Evolutionary conservation across 176 grass and related monocot species (phyloP).

Genomic region (Oryza rufipogon): DNA sequence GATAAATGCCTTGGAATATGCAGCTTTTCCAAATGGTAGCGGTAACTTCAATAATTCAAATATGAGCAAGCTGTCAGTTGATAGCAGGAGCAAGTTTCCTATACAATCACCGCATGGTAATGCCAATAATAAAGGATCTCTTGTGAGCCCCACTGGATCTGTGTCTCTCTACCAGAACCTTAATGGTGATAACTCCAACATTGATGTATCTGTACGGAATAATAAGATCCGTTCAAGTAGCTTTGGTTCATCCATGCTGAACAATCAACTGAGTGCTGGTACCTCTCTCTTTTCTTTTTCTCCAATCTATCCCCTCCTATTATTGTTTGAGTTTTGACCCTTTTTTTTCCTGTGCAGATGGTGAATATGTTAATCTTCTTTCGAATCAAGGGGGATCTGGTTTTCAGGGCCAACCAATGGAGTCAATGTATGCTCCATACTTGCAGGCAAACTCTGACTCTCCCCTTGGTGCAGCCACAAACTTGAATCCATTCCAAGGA

Average conservation of each 20-base stretch:
- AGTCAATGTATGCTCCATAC: conserved; percentile 64
- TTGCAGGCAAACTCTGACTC: conserved; percentile 65
- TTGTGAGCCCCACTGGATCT: conserved; percentile 47
- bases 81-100: conserved; percentile 56
- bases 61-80: conserved; percentile 51
- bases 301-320: not conserved
- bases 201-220: conserved; percentile 53
- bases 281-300: not conserved
- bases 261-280: conserved; percentile 71
- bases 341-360: conserved; percentile 59
- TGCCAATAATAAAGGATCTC: conserved; percentile 61
- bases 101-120: conserved; percentile 48
- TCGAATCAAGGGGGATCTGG: conserved; percentile 54
- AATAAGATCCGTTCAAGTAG: conserved; percentile 42
- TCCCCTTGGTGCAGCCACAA: conserved; percentile 51
- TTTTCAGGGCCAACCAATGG: conserved; percentile 58
- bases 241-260: conserved; percentile 58
- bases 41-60: conserved; percentile 45
- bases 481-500: conserved; percentile 65
- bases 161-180: conserved; percentile 54
- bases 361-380: conserved; percentile 59
- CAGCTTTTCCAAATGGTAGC: conserved; percentile 52
- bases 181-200: conserved; percentile 56
- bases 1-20: conserved; percentile 52
- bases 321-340: conserved; percentile 27